Conservation (phyloP, 2,329 filamentous ascomycete species). For the Westerdykella ornata region DNA sequence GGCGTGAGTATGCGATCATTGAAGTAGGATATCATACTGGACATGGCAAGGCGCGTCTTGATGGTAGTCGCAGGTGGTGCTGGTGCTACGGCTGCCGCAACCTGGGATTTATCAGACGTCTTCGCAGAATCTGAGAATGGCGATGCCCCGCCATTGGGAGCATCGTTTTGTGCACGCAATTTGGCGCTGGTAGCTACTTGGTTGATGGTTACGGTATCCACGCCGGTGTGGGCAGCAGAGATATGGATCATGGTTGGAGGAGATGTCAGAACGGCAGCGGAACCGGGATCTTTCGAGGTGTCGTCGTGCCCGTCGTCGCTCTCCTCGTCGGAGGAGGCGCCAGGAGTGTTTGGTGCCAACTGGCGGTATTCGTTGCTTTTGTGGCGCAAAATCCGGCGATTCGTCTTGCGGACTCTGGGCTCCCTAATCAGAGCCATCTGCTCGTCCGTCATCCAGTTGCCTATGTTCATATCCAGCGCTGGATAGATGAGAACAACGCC, state of each 20-base stretch:
- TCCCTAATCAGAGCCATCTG: constrained; percentile 93
- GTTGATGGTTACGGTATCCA: constrained; percentile 18
- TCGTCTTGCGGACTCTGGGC: constrained; percentile 67
- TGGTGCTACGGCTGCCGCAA: constrained; percentile 23
- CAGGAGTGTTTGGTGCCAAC: constrained; percentile 71
- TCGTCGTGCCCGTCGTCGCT: constrained; percentile 31
- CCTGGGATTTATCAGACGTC: constrained; percentile 4
- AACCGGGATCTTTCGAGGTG: constrained; percentile 8
- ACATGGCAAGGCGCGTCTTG: constrained; percentile 83
- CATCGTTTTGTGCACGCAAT: constrained; percentile 10
- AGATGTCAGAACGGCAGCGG: constrained; percentile 21
- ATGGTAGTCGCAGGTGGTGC: constrained; percentile 47
- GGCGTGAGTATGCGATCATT: constrained; percentile 91
- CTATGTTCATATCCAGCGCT: constrained; percentile 90
- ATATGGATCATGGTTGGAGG: constrained; percentile 34
- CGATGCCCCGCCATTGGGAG: constrained; percentile 1
- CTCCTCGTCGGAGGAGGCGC: constrained; percentile 70
- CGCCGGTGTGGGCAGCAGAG: constrained; percentile 35
- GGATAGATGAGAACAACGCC: constrained; percentile 85
- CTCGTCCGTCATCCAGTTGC: constrained; percentile 98
- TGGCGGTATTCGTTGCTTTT: constrained; percentile 88
- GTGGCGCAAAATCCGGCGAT: constrained; percentile 67
- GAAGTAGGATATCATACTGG: constrained; percentile 97
- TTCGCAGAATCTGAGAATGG: neutral
- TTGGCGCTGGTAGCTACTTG: constrained; percentile 16